phyloP scores from a whole-genome alignment of 2,329 filamentous ascomycete species.

The Cladosporium velox region DNA sequence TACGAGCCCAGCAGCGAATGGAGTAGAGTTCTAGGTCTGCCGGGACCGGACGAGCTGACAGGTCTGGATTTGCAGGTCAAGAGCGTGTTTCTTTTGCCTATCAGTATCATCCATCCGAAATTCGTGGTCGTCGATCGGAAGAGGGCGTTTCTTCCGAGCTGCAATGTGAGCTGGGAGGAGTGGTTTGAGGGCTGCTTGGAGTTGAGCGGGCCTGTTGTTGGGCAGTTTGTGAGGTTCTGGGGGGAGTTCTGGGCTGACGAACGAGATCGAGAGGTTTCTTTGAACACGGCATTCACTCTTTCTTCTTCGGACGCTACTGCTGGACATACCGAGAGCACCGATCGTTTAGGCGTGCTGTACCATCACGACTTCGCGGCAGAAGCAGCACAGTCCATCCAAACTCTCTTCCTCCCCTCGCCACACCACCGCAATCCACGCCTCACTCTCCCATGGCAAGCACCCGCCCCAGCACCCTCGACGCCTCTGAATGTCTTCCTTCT shows the following conservation, averaged over 20 bases:
- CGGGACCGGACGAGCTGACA: conserved; percentile 53
- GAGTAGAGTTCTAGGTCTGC: conserved; percentile 64
- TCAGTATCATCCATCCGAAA: conserved; percentile 88
- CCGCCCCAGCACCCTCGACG: conserved; percentile 56
- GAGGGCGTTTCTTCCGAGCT: conserved; percentile 71
- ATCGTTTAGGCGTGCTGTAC: background rate
- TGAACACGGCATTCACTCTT: background rate
- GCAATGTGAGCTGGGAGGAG: conserved; percentile 84
- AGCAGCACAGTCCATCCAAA: background rate
- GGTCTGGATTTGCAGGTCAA: conserved; percentile 71
- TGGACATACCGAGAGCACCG: background rate
- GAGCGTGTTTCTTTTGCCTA: conserved; percentile 75
- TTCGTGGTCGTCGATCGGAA: conserved; percentile 72
- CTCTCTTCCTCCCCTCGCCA: conserved; percentile 67
- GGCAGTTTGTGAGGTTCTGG: conserved; percentile 67
- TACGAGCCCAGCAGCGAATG: conserved; percentile 62
- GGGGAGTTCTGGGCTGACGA: conserved; percentile 63
- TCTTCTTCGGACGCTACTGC: background rate
- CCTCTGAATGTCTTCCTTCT: conserved; percentile 69
- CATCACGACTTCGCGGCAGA: background rate
- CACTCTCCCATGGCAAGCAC: conserved; percentile 54
- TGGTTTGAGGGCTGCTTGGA: conserved; percentile 81
- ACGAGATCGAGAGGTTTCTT: background rate
- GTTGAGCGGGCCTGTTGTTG: conserved; percentile 63
- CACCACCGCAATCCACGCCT: conserved; percentile 71